Evolutionary conservation across 2,329 filamentous ascomycete species (phyloP).

Genomic region (Pleurostoma richardsiae): DNA sequence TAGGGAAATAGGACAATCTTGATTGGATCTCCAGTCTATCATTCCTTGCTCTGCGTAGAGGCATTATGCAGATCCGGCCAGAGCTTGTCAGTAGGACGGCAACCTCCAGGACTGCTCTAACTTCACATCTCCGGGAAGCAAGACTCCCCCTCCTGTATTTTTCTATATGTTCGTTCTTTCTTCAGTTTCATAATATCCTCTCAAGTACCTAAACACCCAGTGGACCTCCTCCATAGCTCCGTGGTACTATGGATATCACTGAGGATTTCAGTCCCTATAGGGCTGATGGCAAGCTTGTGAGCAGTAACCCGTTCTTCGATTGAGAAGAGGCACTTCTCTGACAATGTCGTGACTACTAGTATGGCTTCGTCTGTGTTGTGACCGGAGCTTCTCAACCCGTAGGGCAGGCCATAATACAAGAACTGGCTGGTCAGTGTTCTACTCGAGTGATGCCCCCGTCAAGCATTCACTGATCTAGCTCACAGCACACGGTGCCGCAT

Average conservation of each 20-base stretch:
- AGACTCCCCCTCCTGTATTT: neutral
- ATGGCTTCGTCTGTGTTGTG: slow-evolving; percentile 61
- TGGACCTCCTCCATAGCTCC: neutral
- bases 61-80: neutral
- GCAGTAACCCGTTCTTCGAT: slow-evolving; percentile 10
- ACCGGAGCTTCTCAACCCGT: slow-evolving; percentile 57
- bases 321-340: neutral
- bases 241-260: slow-evolving; percentile 20
- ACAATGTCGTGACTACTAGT: slow-evolving; percentile 25
- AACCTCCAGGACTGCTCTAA: neutral
- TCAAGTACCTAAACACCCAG: neutral
- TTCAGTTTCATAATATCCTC: neutral
- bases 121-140: neutral
- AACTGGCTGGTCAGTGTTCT: slow-evolving; percentile 44
- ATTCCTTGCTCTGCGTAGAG: no score
- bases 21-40: no score
- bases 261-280: slow-evolving; percentile 53
- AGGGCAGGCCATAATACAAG: slow-evolving; percentile 53
- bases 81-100: neutral
- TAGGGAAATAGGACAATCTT: no score
- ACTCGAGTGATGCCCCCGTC: neutral
- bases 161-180: neutral
- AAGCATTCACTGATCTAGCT: slow-evolving; percentile 9
- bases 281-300: slow-evolving; percentile 50
- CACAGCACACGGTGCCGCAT: slow-evolving; percentile 57